These are phyloP conservation scores for Persicaria maculosa DNA, from an alignment of 148 eudicot species.

Conservation along the genomic window DNA sequence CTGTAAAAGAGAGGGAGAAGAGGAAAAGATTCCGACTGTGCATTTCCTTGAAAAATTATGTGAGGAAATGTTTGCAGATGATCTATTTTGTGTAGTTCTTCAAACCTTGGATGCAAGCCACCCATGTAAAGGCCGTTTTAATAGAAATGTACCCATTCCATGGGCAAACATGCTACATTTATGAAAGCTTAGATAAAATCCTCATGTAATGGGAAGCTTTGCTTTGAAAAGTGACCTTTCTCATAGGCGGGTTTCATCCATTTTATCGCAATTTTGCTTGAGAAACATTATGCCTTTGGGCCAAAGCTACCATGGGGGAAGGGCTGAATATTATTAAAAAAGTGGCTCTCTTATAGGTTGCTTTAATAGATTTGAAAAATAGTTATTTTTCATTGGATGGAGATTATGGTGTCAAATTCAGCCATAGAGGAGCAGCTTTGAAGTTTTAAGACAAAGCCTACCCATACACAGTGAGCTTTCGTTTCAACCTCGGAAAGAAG, in stretches of 20 bases:
- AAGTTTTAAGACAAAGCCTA: background rate
- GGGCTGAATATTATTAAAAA: background rate
- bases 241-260: background rate
- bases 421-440: background rate
- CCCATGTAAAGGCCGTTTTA: too few species aligned
- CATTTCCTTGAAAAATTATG: background rate
- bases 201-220: background rate
- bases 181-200: background rate
- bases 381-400: too few species aligned
- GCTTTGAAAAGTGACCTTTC: background rate
- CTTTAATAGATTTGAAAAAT: background rate
- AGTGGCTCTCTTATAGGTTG: background rate
- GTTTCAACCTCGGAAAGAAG: background rate
- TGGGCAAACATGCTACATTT: too few species aligned
- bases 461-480: background rate
- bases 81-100: constrained; percentile 3
- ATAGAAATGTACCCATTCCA: too few species aligned
- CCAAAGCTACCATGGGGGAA: background rate
- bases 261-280: background rate
- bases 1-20: background rate
- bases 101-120: too few species aligned
- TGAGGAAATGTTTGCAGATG: background rate
- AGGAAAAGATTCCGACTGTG: background rate
- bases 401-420: too few species aligned
- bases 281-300: background rate